Evolutionary conservation across 306 rosid species (phyloP), one percentile per base, ranked within the genome.

Genomic region (Erythrophleum fordii): DNA sequence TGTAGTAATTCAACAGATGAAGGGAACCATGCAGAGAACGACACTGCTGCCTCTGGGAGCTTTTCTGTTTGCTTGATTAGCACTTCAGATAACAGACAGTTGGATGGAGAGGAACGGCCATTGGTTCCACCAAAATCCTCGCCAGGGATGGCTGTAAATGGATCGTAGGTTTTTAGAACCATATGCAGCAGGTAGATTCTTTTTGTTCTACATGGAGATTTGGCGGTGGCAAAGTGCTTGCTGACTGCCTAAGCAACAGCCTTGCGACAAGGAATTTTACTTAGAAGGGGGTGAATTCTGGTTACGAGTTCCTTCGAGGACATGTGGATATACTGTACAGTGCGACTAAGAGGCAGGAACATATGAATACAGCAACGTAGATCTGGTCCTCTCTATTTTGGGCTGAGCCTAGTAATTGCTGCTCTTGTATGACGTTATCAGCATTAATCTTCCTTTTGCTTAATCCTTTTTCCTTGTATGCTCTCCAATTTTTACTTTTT

Each of bases 91-190:
- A 89, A 73, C 76, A 76, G 85, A 73, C 92, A 89, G 83, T 80
- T 90, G 91, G 86, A 87, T 65, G 92, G 90, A 41, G 97, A 93
- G 73, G 99, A 92, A 23, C 79, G 88, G 73, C 82, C 94, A 17
- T 82, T 92, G 87, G 84, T 95, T 80, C 90, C 99, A 3, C 90
- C 97, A 4, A 88, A 87, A 68, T 89, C 99, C 25, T 92, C 97
- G 11, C 91, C 97, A 18, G 97, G 92, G 81, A 95, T 95, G 99
- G 88, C 93, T 75, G 97, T 92, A 76, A 95, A 95, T 80, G 97
- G 99, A 72, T 95, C 94, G 0, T 95, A 78, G 85, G 66, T 83
- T 78, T 18, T 75, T 79, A 67, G 83, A 66, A n/a, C 64, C 80
- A 58, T 64, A 31, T 72, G 29, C 74, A 62, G 73, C 76, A 65